Conservation (phyloP, 345 rosid genomes). For the Eutrema heterophyllum region DNA sequence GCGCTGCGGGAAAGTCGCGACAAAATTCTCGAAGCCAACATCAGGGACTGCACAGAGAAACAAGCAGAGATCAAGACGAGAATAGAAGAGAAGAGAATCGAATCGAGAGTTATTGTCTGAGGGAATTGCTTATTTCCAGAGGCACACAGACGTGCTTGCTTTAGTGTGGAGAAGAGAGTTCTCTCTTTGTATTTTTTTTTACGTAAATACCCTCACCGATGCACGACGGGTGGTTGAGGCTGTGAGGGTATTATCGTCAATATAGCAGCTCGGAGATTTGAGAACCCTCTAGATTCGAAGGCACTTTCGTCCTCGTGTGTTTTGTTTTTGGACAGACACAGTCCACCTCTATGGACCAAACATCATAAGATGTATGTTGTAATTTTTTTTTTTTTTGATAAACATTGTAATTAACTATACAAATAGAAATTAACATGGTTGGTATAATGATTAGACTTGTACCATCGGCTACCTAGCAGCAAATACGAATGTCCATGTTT, state of each 20-base stretch:
- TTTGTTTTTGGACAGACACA: not conserved
- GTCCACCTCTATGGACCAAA: not conserved
- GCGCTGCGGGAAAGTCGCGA: conserved; percentile 51
- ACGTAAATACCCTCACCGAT: conserved; percentile 6
- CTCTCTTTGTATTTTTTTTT: not conserved
- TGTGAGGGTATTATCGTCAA: conserved; percentile 15
- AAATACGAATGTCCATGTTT: not conserved
- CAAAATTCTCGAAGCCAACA: conserved; percentile 53
- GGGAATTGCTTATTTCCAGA: not conserved
- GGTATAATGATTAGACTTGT: not conserved
- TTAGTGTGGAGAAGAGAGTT: not conserved
- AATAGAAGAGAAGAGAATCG: conserved; percentile 4
- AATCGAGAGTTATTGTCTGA: conserved; percentile 16
- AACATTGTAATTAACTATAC: too few species aligned
- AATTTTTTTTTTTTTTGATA: not conserved
- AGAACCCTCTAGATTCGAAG: conserved; percentile 17
- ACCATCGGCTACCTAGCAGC: not conserved
- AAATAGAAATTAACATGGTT: not conserved
- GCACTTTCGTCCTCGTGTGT: not conserved
- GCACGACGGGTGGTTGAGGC: not conserved
- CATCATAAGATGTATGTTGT: not conserved
- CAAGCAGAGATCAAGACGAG: conserved; percentile 42
- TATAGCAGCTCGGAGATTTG: not conserved
- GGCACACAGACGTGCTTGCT: not conserved
- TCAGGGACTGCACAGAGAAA: conserved; percentile 37